phyloP scores from a whole-genome alignment of 2,329 filamentous ascomycete genomes.

The Lasiodiplodia hormozganensis region DNA sequence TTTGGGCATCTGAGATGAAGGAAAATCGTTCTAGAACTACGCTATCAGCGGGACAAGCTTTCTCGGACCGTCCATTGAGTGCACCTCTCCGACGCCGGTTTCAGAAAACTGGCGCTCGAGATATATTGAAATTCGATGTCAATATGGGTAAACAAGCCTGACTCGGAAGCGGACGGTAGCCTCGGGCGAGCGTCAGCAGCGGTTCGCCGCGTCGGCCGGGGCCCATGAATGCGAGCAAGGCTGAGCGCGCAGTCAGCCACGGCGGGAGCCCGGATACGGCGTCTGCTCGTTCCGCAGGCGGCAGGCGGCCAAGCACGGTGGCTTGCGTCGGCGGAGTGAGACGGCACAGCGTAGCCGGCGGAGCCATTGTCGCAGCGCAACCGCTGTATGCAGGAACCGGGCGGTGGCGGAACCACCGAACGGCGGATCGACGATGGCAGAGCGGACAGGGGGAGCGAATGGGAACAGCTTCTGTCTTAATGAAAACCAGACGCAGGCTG shows the following conservation, averaged over 20 bases:
- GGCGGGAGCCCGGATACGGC: conserved; percentile 11
- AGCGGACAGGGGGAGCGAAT: conserved; percentile 1
- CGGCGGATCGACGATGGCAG: conserved; percentile 16
- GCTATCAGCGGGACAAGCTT: conserved; percentile 20
- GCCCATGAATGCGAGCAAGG: conserved; percentile 7
- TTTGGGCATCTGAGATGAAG: conserved; percentile 13
- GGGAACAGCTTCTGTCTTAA: background rate
- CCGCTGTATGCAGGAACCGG: conserved; percentile 14
- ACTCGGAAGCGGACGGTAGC: background rate
- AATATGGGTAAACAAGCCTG: conserved; percentile 10
- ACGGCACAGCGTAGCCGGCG: conserved; percentile 6
- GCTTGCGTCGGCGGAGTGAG: conserved; percentile 14
- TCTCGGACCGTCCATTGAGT: conserved; percentile 13
- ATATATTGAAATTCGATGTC: conserved; percentile 2
- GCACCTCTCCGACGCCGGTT: conserved; percentile 19
- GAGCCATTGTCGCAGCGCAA: conserved; percentile 1
- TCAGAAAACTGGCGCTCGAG: conserved; percentile 24
- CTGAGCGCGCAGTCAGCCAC: background rate
- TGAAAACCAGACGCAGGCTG: conserved; percentile 24
- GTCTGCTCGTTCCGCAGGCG: conserved; percentile 4
- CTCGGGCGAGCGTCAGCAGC: background rate
- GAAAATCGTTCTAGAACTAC: conserved; percentile 23
- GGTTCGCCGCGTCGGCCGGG: background rate
- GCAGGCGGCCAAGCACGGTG: background rate
- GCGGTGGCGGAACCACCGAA: background rate